Base-by-base conservation (phyloP, 495 filamentous ascomycete species). In the Lophium mytilinum region DNA sequence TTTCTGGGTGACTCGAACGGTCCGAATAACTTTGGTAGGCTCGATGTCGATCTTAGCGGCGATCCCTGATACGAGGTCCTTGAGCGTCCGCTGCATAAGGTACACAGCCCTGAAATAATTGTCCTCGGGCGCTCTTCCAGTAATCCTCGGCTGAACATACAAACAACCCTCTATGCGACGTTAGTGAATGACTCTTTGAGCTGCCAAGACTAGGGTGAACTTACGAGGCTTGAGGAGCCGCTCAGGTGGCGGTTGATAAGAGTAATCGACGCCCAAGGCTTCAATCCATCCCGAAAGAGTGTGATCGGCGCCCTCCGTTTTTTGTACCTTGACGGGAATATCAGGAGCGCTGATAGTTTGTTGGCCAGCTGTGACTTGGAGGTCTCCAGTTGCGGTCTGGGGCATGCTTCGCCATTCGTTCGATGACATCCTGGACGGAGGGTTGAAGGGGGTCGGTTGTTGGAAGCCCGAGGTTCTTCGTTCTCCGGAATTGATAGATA, bases 81-180 rank as follows among this genome's bases (percentile, higher is more conserved):
- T 74, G 12, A 86, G 72, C 3, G 84, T 91, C 18, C 90, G 81
- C 62, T 88, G 76, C 56, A 80, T 83, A 10, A 97, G 75, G 67
- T 98, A 98, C 12, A 97, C 78, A 10, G 94, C 94, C 51, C 86
- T 82, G 75, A 96, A 86, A 55, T 85, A 84, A 60, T 85, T 80
- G 50, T 82, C 78, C 42, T 73, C 72, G 9, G 82, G 75, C 10
- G 73, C 62, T 40, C 75, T 74, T 11, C 76, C 72, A 15, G 73
- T 71, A n/a, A 80, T 67, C 21, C 75, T 73, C 37, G 83, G 83
- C 18, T 82, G 80, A 37, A 95, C 73, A 68, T 94, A 97, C 69
- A 96, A 88, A 72, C 90, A 96, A 50, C 93, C 94, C 52, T 95
- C 82, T 72, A 30, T 52, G 15, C 34, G 51, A 33, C 51, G 57